These are phyloP conservation scores for Neonectria sp. DNA, from an alignment of 2,329 filamentous ascomycete species.

Conservation along the genomic window DNA sequence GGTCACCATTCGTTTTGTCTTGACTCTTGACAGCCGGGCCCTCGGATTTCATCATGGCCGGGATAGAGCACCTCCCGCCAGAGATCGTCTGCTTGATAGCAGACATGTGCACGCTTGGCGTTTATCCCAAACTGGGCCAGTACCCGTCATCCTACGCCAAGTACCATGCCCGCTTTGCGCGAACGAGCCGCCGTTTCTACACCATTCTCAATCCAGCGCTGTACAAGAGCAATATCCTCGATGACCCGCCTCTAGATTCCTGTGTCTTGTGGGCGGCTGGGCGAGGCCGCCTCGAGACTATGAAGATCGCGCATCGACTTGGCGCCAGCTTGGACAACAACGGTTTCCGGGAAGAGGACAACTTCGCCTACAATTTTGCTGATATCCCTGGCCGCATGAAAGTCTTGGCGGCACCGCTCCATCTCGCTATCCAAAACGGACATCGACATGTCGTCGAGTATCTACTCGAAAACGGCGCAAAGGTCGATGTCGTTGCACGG, in stretches of 20 bases:
- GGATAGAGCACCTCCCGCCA: slow-evolving; percentile 13
- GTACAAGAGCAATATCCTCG: slow-evolving; percentile 9
- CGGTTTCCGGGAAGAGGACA: slow-evolving; percentile 4
- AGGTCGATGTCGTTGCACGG: slow-evolving; percentile 18
- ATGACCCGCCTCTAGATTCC: slow-evolving; percentile 10
- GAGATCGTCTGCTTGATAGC: slow-evolving; percentile 21
- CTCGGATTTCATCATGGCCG: not conserved
- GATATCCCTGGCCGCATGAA: slow-evolving; percentile 6
- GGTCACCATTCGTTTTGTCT: not conserved
- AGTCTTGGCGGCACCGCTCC: slow-evolving; percentile 18
- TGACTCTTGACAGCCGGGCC: not conserved
- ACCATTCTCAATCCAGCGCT: slow-evolving; percentile 24
- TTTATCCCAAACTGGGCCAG: slow-evolving; percentile 3
- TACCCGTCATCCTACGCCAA: slow-evolving; percentile 15
- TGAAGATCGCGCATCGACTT: slow-evolving; percentile 24
- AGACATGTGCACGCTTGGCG: slow-evolving; percentile 10
- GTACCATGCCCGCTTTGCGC: slow-evolving; percentile 21
- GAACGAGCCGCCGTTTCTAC: slow-evolving; percentile 25
- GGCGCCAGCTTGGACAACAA: slow-evolving; percentile 19
- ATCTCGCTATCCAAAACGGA: slow-evolving; percentile 27
- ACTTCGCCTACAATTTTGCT: not conserved
- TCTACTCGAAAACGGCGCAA: slow-evolving; percentile 23
- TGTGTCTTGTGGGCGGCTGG: slow-evolving; percentile 25
- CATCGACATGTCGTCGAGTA: slow-evolving; percentile 32
- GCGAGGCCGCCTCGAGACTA: slow-evolving; percentile 19